phyloP scores from a whole-genome alignment of 1,139 yeast species.

The Blastobotrys niveus region DNA sequence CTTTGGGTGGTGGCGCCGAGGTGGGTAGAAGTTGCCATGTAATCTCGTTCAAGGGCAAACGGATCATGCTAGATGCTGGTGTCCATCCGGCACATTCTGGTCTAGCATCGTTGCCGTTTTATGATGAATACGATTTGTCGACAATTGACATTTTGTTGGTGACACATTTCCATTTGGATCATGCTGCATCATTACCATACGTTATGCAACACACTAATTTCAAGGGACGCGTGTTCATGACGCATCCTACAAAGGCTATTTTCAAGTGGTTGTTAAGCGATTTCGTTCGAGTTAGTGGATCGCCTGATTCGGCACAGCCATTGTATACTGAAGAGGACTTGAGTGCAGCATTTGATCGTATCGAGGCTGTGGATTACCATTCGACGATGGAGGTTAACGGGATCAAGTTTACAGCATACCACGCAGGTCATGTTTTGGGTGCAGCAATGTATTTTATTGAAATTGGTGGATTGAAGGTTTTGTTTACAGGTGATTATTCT shows the following conservation, averaged over 20 bases:
- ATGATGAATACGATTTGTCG: constrained; percentile 87
- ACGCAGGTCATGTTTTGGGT: constrained; percentile 98
- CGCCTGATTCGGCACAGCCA: constrained; percentile 39
- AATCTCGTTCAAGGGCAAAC: constrained; percentile 85
- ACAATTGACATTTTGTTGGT: constrained; percentile 80
- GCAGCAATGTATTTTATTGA: constrained; percentile 97
- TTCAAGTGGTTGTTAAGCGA: constrained; percentile 92
- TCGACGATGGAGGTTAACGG: constrained; percentile 94
- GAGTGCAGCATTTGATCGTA: constrained; percentile 76
- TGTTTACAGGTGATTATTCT: constrained; percentile 95
- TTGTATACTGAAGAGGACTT: constrained; percentile 89
- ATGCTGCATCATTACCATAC: constrained; percentile 95
- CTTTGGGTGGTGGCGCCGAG: constrained; percentile 99
- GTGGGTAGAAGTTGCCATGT: constrained; percentile 97
- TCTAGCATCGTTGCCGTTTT: constrained; percentile 84
- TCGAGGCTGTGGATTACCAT: constrained; percentile 92
- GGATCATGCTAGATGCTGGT: constrained; percentile 98
- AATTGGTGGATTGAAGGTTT: constrained; percentile 81
- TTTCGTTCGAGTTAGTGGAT: constrained; percentile 80
- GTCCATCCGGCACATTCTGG: constrained; percentile 95
- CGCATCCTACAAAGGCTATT: constrained; percentile 97
- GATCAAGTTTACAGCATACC: constrained; percentile 91
- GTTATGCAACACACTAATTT: constrained; percentile 96
- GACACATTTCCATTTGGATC: constrained; percentile 95
- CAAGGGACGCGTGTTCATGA: constrained; percentile 95